Base-by-base conservation (phyloP, 225 moss, liverwort and hornwort genomes). In the Takakia lepidozioides region DNA sequence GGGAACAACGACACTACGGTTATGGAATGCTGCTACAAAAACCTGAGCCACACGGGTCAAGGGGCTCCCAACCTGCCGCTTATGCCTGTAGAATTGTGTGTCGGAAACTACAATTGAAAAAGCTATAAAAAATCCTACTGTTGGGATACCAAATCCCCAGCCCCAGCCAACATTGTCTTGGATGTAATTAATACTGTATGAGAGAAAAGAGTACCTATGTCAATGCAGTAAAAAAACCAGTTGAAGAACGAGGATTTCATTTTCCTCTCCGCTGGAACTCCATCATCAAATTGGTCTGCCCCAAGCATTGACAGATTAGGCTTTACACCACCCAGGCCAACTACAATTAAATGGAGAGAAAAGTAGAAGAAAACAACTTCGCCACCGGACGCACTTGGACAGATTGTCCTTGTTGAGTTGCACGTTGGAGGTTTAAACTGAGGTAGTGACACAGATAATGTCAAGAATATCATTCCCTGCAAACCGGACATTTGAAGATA, bases 201-300 rank as follows among this genome's bases (percentile, higher is more conserved):
- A 22, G 58, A 20, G 13, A 63, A 18, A 49, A 69, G 27, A 8
- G 61, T 55, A 24, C 61, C 68, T 10, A 68, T 30, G 15, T 52
- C 59, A 26, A 34, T 41, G 1, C 43, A 24, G 23, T 54, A 60
- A 39, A 54, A 67, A 38, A 56, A 56, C 68, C 68, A 68, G 50
- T 68, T 68, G 50, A 68, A 61, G 50, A 55, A 68, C 16, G 60
- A 60, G 8, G 1, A 29, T 9, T 50, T 48, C 32, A 43, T 41
- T 17, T 13, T 48, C 16, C 32, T 41, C 53, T 63, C 51, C 1
- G 8, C 10, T 6, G 24, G 17, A 22, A 27, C 53, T 7, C 40
- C 42, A 6, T 69, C 69, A 2, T 58, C 58, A 17, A 69, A 69
- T 32, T 69, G 69, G 26, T 63, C 69, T 25, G 54, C 58, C 48